Evolutionary conservation across 768 basidiomycete species (phyloP), one percentile per base, ranked within the genome.

Genomic region (Megacollybia marginata): DNA sequence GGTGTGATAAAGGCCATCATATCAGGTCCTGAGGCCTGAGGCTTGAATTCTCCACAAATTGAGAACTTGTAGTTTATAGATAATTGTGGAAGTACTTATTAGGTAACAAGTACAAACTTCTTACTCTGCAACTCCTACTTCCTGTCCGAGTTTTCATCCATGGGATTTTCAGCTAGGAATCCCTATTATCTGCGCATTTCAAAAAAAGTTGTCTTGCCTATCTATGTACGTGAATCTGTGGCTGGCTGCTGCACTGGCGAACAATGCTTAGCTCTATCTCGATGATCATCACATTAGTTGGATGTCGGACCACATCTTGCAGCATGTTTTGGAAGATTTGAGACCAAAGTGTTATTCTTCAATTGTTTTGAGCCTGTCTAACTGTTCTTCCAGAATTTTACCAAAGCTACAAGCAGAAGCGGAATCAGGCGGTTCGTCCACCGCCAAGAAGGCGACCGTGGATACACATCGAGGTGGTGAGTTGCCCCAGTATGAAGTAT

Each of bases 1-100:
- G 78, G 78, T 33, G 84, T 93, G 40, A 94, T 95, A 61, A 95
- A 96, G 68, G 83, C 80, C 33, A 83, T 95, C 54, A 92, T 94
- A 55, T 86, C 85, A 44, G 90, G 90, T 5, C 89, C 89, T 40
- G 85, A 74, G 23, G 4, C 4, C 6, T 28, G 23, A 28, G 23
- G 23, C 23, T 6, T 28, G 4, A 28, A 28, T 28, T 28, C 23
- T 6, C 4, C 6, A 28, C 23, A 28, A 28, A n/a, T n/a, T n/a
- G 23, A 28, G 23, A 28, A 3, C 23, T 6, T 28, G 6, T 28
- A 28, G n/a, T 28, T 28, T 28, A 28, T 28, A 6, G 23, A 28
- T 28, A 28, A 28, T 28, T 28, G 6, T 28, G 23, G 2, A 28
- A 28, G 23, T 28, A 28, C n/a, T n/a, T n/a, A n/a, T n/a, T n/a